These are phyloP conservation scores for Eleusine indica DNA, from an alignment of 176 grass and related monocot species.

Conservation along the genomic window DNA sequence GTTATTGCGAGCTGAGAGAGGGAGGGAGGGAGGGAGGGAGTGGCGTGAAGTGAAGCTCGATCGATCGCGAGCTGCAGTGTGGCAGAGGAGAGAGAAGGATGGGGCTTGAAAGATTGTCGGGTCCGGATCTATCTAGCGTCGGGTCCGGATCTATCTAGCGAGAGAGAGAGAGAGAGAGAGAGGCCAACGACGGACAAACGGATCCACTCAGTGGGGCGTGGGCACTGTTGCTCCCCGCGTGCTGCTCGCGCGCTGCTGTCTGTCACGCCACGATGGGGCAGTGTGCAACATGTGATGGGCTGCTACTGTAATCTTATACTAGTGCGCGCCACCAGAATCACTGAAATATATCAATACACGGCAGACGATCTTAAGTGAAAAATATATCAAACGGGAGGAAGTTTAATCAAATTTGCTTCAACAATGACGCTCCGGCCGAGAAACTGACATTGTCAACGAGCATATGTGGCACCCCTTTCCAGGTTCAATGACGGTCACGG, in stretches of 20 bases:
- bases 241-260: not conserved
- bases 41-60: no score
- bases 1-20: not conserved
- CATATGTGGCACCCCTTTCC: not conserved
- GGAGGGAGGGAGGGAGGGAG: not conserved
- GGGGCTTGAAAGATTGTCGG: constrained; percentile 42
- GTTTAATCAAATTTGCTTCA: not conserved
- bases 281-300: not conserved
- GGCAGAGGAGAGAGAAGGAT: constrained; percentile 5
- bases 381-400: not conserved
- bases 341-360: not conserved
- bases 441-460: not conserved
- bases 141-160: constrained; percentile 24
- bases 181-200: not conserved
- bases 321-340: not conserved
- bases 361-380: no score
- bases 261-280: not conserved
- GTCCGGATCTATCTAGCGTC: constrained; percentile 29
- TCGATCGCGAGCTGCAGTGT: no score
- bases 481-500: not conserved
- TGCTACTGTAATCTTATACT: not conserved
- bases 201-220: not conserved
- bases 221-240: not conserved
- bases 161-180: not conserved
- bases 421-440: not conserved